Base-by-base conservation (phyloP, 805 yeast genomes). In the Zygosaccharomyces rouxii region DNA sequence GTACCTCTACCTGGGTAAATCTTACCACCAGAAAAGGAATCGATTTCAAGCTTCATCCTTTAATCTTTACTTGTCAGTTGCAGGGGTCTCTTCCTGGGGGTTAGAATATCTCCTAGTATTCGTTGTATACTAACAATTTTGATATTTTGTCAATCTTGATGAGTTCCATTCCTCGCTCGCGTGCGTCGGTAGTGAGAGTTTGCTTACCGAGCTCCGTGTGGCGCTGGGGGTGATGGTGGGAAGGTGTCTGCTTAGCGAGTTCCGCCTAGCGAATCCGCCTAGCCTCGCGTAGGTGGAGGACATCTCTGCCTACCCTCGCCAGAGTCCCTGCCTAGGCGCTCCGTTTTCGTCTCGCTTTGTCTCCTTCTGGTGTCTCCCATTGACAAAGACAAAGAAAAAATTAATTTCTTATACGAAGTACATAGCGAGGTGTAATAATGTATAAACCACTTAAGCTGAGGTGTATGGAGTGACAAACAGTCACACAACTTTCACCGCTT, bases 1-100 rank as follows among this genome's bases (percentile, higher is more conserved):
- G 95, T 89, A 79, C 99, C 98, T 84, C 97, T 89, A 80, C 99
- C 99, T 82, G 99, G 99, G 95, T 92, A 94, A 84, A 94, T 92
- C 81, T 92, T 94, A 72, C 92, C 78, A 77, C 99, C 99, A 70
- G 99, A 92, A 83, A 94, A 94, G 73, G 98, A 87, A 79, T 94
- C 98, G 81, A 92, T 80, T 86, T 94, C 99, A 79, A 94, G 88
- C 96, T 94, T 94, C 99, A 94, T 94, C 79, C 70, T 76, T 48
- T 44, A 38, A 49, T 45, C 47, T 30, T 40, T 49, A 33, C 37
- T 33, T 33, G 37, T 33, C 37, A 33, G 37, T 33, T 33, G 37
- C 37, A 33, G 37, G 37, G 21, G 21, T 33, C 37, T 33, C 21
- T 33, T 25, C 28, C 28, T 25, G 11, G 7, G 28, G 37, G 16